Conservation (phyloP, 768 basidiomycete species). For the Polyporus arcularius region DNA sequence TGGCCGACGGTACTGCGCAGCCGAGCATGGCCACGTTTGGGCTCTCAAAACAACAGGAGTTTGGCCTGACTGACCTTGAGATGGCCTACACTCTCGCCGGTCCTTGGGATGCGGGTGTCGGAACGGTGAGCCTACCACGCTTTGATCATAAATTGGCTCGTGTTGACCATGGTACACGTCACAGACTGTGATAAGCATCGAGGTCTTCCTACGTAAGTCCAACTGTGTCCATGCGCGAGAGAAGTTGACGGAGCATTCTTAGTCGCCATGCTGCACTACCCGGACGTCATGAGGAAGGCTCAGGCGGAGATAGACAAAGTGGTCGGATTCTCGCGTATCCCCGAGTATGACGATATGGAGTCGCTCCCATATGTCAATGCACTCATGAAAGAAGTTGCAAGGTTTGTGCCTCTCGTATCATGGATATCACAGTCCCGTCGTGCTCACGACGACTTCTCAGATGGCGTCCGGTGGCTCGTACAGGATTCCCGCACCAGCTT, state of each 20-base stretch:
- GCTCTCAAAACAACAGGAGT: not conserved
- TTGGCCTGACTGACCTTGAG: constrained; percentile 11
- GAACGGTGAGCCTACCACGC: not conserved
- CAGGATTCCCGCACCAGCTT: constrained; percentile 24
- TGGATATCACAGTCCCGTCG: too few species aligned
- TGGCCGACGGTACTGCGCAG: constrained; percentile 10
- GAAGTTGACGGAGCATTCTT: constrained; percentile 13
- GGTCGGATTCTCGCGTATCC: constrained; percentile 27
- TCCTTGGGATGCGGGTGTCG: constrained; percentile 12
- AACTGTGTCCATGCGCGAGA: not conserved
- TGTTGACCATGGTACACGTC: not conserved
- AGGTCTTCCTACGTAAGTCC: constrained; percentile 6
- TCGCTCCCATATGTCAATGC: too few species aligned
- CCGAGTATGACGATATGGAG: too few species aligned
- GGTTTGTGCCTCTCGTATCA: too few species aligned
- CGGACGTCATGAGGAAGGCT: constrained; percentile 26
- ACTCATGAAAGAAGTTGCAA: too few species aligned
- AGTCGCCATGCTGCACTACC: constrained; percentile 33
- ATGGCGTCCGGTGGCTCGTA: constrained; percentile 2
- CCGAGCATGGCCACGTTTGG: constrained; percentile 10
- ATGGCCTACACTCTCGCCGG: constrained; percentile 12
- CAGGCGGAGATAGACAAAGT: constrained; percentile 33
- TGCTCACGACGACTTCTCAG: not conserved
- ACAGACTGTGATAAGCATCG: constrained; percentile 6
- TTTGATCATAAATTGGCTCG: not conserved